Evolutionary conservation across 257 asterid species (phyloP), one percentile per base, ranked within the genome.

Genomic region (Petunia secreta): DNA sequence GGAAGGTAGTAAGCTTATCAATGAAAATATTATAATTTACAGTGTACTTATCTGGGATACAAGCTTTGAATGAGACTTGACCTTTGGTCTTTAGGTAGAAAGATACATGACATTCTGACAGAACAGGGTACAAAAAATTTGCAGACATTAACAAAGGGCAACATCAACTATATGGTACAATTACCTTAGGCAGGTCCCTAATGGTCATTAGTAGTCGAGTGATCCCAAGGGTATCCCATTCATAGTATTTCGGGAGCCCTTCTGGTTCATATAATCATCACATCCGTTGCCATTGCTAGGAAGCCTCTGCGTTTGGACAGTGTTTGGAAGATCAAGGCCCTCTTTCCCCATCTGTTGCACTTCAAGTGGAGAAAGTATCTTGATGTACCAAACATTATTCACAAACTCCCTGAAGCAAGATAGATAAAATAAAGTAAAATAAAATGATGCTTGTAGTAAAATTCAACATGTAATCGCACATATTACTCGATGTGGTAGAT

Each of bases 331-430:
- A 81, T 84, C 87, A 46, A 91, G 90, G 67, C 97, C 95, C 8
- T 88, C 95, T 87, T 90, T 95, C 65, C 94, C 95, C 98, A 95
- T 92, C 81, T 95, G 99, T 80, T 93, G 98, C 90, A 93, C 98
- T 87, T 95, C 97, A 14, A 78, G 85, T 4, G 99, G 97, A 68
- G 98, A 93, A 63, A 95, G 92, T 75, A 95, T 95, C 91, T 93
- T 95, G 91, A 95, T 93, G 81, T 89, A 91, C 94, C 92, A 89
- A 15, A 95, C 98, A 48, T 53, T 95, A 86, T 93, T 95, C 14
- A 93, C 92, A 54, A 95, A 95, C 84, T 92, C 98, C 98, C 99
- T 95, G 80, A 63, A 40, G 75, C 6, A 60, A 63, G 58, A 43
- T 53, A 59, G 59, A 37, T 1, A 8, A 60, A 37, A 34, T 53